Evolutionary conservation across 75 land plant genomes (phyloP).

Genomic region (Azolla pinnata): DNA sequence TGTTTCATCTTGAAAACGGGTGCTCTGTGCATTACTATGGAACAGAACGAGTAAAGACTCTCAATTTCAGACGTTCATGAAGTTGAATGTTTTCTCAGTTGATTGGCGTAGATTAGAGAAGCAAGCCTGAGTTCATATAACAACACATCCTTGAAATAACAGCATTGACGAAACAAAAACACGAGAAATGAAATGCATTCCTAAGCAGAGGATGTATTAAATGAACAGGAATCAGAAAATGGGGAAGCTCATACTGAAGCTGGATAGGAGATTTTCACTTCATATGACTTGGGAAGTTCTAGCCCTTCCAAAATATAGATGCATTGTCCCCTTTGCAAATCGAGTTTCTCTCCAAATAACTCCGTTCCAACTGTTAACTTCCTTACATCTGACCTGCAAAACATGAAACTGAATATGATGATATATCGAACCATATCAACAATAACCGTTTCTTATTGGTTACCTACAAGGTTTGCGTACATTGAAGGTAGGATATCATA

Average conservation of each 20-base stretch:
- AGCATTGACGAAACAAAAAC: too few species aligned
- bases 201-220: too few species aligned
- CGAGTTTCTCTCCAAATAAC: neutral
- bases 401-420: neutral
- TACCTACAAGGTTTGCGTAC: neutral
- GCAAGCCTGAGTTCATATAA: too few species aligned
- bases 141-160: too few species aligned
- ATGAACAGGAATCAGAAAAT: too few species aligned
- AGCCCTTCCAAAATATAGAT: neutral
- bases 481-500: neutral
- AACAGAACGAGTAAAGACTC: too few species aligned
- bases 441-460: neutral
- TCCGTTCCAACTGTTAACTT: neutral
- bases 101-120: too few species aligned
- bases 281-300: neutral
- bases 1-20: too few species aligned
- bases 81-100: too few species aligned
- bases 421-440: neutral
- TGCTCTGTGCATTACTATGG: too few species aligned
- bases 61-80: too few species aligned
- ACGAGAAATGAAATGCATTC: too few species aligned
- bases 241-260: conserved; percentile 3
- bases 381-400: neutral
- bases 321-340: neutral
- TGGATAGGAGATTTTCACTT: neutral